phyloP scores from a whole-genome alignment of 345 rosid genomes.

The Citrus glauca region DNA sequence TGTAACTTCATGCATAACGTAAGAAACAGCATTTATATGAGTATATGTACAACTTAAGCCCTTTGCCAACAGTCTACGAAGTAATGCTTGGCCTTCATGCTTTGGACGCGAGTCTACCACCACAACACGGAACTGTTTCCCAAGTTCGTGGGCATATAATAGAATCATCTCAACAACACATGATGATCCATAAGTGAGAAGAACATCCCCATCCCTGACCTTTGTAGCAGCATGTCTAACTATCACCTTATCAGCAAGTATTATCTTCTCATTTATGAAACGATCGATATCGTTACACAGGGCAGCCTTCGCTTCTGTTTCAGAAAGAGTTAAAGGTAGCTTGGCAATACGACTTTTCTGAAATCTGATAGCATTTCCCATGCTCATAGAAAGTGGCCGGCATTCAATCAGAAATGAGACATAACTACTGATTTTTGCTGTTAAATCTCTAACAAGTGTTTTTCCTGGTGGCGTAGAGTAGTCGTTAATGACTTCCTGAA shows the following conservation, averaged over 20 bases:
- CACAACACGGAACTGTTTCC: constrained; percentile 63
- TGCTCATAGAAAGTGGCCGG: constrained; percentile 80
- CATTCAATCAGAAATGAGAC: constrained; percentile 76
- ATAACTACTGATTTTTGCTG: constrained; percentile 55
- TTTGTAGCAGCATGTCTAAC: constrained; percentile 62
- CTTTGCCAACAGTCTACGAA: constrained; percentile 54
- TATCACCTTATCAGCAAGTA: constrained; percentile 64
- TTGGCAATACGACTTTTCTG: constrained; percentile 62
- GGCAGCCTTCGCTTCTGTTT: constrained; percentile 57
- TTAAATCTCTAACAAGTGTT: constrained; percentile 56
- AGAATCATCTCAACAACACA: constrained; percentile 82
- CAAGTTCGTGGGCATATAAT: constrained; percentile 62
- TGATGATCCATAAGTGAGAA: constrained; percentile 69
- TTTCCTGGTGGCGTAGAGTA: constrained; percentile 61
- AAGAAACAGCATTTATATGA: constrained; percentile 71
- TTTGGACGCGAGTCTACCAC: constrained; percentile 68
- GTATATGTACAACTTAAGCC: constrained; percentile 71
- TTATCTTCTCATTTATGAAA: constrained; percentile 64
- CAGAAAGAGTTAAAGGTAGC: constrained; percentile 48
- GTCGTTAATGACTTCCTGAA: constrained; percentile 64
- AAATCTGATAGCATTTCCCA: constrained; percentile 87
- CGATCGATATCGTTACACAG: constrained; percentile 57
- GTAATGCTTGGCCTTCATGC: constrained; percentile 64
- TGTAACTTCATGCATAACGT: constrained; percentile 69
- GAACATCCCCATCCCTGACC: constrained; percentile 76